Base-by-base conservation (phyloP, 1,284 basidiomycete genomes). In the Austroboletus novae-zelandiae region DNA sequence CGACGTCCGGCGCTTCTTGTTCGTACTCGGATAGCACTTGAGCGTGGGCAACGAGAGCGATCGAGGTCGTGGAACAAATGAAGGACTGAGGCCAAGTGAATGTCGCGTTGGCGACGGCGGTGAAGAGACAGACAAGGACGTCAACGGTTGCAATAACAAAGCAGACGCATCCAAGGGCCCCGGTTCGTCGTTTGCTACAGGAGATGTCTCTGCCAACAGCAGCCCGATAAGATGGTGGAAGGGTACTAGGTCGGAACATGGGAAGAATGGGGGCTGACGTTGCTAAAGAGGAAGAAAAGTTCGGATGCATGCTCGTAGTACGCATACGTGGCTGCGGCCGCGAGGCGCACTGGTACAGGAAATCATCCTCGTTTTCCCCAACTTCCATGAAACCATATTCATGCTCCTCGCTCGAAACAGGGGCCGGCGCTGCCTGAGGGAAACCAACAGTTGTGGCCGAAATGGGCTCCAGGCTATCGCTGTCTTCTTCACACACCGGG, bases 401-500 rank as follows among this genome's bases (percentile, higher is more conserved):
- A 13, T 48, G 11, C 15, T 49, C 52, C 14, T 53, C 42, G 5
- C 40, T 23, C n/a, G 45, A 29, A 40, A 53, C 42, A 18, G 35
- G 5, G 9, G n/a, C 14, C 32, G 50, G 47, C 3, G 44, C 44
- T 3, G n/a, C 41, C 25, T 55, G 57, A 5, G 57, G 59, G 30
- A 65, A 61, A 41, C 50, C 59, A 47, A 67, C 40, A 11, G 49
- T 50, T 43, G 40, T 39, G 17, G 8, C 47, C 14, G 47, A 36
- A 18, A 23, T 43, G 17, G 57, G 32, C 23, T 65, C 55, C 23
- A 20, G 29, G 37, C 45, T 51, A 9, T 65, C 66, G n/a, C 41
- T 42, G 23, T 67, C 67, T 23, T 68, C 65, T 52, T 66, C 68
- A 40, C 48, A 51, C 17, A 70, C 66, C 1, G 68, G 68, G 44